These are phyloP conservation scores for Gyrodon lividus DNA, from an alignment of 768 basidiomycete genomes.

Conservation along the genomic window DNA sequence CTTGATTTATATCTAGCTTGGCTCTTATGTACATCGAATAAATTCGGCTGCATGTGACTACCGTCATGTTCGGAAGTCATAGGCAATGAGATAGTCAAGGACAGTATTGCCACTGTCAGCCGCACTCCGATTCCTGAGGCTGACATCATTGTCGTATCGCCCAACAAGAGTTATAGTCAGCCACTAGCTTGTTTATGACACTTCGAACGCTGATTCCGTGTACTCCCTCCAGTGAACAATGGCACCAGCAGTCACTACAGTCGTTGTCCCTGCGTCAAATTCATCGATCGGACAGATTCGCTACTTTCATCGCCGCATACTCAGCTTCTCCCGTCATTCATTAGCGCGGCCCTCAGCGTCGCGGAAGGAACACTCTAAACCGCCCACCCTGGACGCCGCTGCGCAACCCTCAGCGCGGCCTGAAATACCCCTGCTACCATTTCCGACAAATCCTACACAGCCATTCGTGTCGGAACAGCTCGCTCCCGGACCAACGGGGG, in stretches of 20 bases:
- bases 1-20: too few relatives aligned
- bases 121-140: slow-evolving; percentile 12
- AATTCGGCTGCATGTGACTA: too few relatives aligned
- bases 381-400: slow-evolving; percentile 7
- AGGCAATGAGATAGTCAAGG: too few relatives aligned
- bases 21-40: too few relatives aligned
- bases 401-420: slow-evolving; percentile 8
- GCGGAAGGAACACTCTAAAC: neutral
- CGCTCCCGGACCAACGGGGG: slow-evolving; percentile 6
- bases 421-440: slow-evolving; percentile 3
- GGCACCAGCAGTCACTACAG: slow-evolving; percentile 20
- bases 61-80: neutral
- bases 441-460: slow-evolving; percentile 1
- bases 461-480: slow-evolving; percentile 3
- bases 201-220: neutral
- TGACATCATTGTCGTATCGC: slow-evolving; percentile 8
- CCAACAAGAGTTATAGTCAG: slow-evolving; percentile 15
- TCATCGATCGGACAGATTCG: slow-evolving; percentile 2
- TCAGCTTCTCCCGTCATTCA: slow-evolving; percentile 4
- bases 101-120: slow-evolving; percentile 14
- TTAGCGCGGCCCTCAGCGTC: neutral
- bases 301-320: slow-evolving; percentile 17
- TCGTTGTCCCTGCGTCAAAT: slow-evolving; percentile 1
- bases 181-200: slow-evolving; percentile 28
- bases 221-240: slow-evolving; percentile 10